phyloP scores from a whole-genome alignment of 1,284 basidiomycete genomes.

The Tremellales sp. region DNA sequence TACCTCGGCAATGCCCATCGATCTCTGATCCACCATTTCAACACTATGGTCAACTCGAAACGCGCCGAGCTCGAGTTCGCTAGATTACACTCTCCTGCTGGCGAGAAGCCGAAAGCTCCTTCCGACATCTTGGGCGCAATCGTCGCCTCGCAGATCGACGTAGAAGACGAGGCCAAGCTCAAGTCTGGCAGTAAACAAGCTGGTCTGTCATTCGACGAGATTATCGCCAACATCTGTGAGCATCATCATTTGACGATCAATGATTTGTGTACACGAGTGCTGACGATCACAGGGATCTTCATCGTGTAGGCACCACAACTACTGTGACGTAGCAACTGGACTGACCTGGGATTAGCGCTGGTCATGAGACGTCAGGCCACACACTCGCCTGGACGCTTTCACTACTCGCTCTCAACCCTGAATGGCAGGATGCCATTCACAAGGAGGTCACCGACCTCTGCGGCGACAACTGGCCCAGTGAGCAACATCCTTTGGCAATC shows the following conservation, averaged over 20 bases:
- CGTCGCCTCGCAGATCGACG: slow-evolving; percentile 22
- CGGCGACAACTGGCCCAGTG: slow-evolving; percentile 43
- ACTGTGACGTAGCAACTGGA: background rate
- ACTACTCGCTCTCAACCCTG: slow-evolving; percentile 55
- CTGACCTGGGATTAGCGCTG: slow-evolving; percentile 17
- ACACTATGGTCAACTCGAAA: slow-evolving; percentile 14
- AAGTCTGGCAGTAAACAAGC: slow-evolving; percentile 6
- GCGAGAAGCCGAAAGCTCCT: slow-evolving; percentile 15
- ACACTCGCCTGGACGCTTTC: slow-evolving; percentile 60
- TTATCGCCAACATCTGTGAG: slow-evolving; percentile 26
- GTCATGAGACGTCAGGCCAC: slow-evolving; percentile 54
- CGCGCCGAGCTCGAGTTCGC: slow-evolving; percentile 11
- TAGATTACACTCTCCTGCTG: slow-evolving; percentile 1
- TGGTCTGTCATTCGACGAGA: slow-evolving; percentile 21
- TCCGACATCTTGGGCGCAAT: slow-evolving; percentile 22
- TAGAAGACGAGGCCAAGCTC: slow-evolving; percentile 13
- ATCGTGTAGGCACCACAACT: slow-evolving; percentile 13
- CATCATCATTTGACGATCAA: background rate
- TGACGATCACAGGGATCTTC: slow-evolving; percentile 15
- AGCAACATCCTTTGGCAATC: background rate
- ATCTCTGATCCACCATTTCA: slow-evolving; percentile 17
- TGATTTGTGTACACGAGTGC: background rate
- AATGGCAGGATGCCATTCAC: slow-evolving; percentile 60
- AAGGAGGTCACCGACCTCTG: slow-evolving; percentile 54
- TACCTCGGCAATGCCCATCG: slow-evolving; percentile 16